A percentile compares a stretch with the other conserved stretches of the same genome.
Conservation (phyloP, 106 monocot species). For the Dendrobium catenatum region DNA sequence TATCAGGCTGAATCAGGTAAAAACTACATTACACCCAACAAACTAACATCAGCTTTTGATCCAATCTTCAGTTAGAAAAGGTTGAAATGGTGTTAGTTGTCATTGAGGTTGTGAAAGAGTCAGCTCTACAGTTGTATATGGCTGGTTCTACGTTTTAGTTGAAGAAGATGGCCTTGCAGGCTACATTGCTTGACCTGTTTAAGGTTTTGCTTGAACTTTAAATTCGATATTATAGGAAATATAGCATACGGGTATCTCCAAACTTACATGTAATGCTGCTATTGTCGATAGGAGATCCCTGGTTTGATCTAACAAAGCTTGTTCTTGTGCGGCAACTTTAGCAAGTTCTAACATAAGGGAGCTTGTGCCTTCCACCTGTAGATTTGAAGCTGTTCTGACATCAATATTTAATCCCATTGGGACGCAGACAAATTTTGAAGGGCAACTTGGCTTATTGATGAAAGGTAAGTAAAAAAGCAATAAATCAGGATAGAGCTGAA, state of each 20-base stretch:
- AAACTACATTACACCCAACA: not conserved
- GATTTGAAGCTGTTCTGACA: too few relatives aligned
- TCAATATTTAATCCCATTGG: not conserved
- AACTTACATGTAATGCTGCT: conserved; percentile 76
- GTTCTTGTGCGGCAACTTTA: conserved; percentile 49
- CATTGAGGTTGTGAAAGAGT: conserved; percentile 3
- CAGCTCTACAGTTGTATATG: conserved; percentile 15
- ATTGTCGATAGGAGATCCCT: conserved; percentile 65
- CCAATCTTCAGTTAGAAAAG: conserved; percentile 14
- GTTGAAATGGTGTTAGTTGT: conserved; percentile 19
- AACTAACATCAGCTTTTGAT: not conserved
- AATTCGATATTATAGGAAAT: not conserved
- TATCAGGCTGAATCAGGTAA: not conserved
- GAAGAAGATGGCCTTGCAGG: conserved; percentile 16
- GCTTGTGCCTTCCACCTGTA: conserved; percentile 61
- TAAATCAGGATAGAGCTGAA: not conserved
- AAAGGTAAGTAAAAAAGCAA: not conserved
- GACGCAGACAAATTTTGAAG: not conserved
- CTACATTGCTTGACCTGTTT: conserved; percentile 25
- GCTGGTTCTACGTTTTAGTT: conserved; percentile 18
- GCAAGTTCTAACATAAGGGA: conserved; percentile 60
- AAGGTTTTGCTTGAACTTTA: conserved; percentile 2
- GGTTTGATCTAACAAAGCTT: conserved; percentile 52
- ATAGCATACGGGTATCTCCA: not conserved
- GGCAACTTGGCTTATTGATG: not conserved